A percentile compares a stretch with the other conserved stretches of the same genome.
Evolutionary conservation across 306 rosid species (phyloP).

Genomic region (Ochetophila trinervis): DNA sequence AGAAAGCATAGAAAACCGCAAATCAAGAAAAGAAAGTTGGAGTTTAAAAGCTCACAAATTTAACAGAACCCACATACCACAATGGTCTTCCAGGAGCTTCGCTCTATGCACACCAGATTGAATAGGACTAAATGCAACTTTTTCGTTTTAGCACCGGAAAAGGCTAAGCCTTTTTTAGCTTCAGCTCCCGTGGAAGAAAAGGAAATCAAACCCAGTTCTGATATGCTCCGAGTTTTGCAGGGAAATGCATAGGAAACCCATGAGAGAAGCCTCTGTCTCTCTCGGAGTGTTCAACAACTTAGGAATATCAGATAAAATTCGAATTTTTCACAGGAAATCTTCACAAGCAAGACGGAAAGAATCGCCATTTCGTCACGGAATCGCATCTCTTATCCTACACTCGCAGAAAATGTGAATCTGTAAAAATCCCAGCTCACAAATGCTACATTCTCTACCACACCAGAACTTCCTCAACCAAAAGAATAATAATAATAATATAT

Average conservation of each 20-base stretch:
- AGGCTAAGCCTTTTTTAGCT: slow-evolving; percentile 6
- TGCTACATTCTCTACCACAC: too few species aligned
- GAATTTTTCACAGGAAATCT: slow-evolving; percentile 47
- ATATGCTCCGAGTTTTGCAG: slow-evolving; percentile 15
- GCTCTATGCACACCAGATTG: too few species aligned
- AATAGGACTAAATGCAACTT: not conserved
- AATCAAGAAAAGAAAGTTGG: slow-evolving; percentile 18
- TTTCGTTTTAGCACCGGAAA: not conserved
- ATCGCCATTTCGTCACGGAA: slow-evolving; percentile 40
- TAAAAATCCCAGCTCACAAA: not conserved
- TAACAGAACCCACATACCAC: slow-evolving; percentile 14
- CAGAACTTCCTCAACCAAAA: not conserved
- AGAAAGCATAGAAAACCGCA: slow-evolving; percentile 27
- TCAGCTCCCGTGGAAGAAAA: slow-evolving; percentile 14
- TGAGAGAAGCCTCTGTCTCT: slow-evolving; percentile 4
- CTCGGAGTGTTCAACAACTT: not conserved
- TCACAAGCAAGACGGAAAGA: slow-evolving; percentile 53
- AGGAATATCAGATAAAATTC: slow-evolving; percentile 30
- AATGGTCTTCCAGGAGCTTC: not conserved
- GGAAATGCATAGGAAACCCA: slow-evolving; percentile 16
- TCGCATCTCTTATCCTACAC: slow-evolving; percentile 23
- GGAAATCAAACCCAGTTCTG: slow-evolving; percentile 9
- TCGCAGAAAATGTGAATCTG: slow-evolving; percentile 15
- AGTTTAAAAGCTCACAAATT: not conserved
- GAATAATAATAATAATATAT: not conserved